Evolutionary conservation across 2,329 filamentous ascomycete genomes (phyloP).

Genomic region (Monilinia polystroma): DNA sequence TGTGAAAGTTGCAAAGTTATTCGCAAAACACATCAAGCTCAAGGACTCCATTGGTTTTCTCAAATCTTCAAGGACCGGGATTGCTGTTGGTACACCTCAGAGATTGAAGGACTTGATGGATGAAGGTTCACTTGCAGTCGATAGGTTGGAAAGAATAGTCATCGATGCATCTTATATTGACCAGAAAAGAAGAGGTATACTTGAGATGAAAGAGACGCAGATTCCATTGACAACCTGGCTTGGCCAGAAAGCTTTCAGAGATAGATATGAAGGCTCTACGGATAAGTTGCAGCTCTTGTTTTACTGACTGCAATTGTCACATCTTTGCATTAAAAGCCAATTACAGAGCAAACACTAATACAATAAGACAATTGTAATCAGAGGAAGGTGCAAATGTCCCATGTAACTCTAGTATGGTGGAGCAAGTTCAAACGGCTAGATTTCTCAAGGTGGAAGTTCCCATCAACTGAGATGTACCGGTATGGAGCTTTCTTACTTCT

Average conservation of each 20-base stretch:
- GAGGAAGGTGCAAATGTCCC: conserved; percentile 9
- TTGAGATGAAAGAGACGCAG: conserved; percentile 94
- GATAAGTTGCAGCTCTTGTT: conserved; percentile 62
- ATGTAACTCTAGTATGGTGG: conserved; percentile 5
- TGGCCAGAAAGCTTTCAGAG: conserved; percentile 66
- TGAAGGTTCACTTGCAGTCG: conserved; percentile 69
- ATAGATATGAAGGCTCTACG: conserved; percentile 59
- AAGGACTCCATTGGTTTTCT: conserved; percentile 80
- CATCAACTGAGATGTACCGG: background rate
- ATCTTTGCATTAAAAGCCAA: conserved; percentile 8
- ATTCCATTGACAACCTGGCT: conserved; percentile 76
- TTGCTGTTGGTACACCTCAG: conserved; percentile 87
- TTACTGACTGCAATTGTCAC: conserved; percentile 47
- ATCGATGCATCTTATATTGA: conserved; percentile 93
- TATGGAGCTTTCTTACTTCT: conserved; percentile 1
- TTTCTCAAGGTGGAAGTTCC: background rate
- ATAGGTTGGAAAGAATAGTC: conserved; percentile 73
- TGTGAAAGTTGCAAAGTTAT: conserved; percentile 80
- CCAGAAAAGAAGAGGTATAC: conserved; percentile 86
- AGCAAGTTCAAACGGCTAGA: background rate
- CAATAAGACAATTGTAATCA: background rate
- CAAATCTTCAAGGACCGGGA: conserved; percentile 67
- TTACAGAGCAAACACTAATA: conserved; percentile 1
- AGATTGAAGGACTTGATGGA: conserved; percentile 80
- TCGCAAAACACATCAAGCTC: conserved; percentile 97